Conservation (phyloP, 1,139 yeast species). For the Debaryomyces fabryi region DNA sequence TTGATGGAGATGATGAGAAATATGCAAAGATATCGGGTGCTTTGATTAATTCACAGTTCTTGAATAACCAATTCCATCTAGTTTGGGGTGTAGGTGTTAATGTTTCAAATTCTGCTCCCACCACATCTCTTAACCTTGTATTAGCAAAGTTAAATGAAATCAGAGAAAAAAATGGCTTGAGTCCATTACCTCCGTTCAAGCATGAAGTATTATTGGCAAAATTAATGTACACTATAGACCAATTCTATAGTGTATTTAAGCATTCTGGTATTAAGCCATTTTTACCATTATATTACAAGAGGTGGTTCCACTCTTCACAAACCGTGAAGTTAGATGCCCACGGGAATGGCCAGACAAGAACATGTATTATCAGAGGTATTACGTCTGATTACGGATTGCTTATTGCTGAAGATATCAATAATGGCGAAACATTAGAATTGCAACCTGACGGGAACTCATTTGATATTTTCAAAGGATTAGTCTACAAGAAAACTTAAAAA, state of each 20-base stretch:
- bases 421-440: constrained; percentile 63
- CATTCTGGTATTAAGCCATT: constrained; percentile 69
- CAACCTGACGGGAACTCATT: constrained; percentile 99
- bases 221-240: constrained; percentile 66
- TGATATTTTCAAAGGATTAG: constrained; percentile 89
- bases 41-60: constrained; percentile 74
- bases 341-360: constrained; percentile 40
- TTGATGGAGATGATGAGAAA: constrained; percentile 46
- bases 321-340: constrained; percentile 56
- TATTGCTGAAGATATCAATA: constrained; percentile 67
- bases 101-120: constrained; percentile 84
- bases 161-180: constrained; percentile 42
- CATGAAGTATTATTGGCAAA: constrained; percentile 73
- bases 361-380: constrained; percentile 76
- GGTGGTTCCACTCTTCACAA: constrained; percentile 86
- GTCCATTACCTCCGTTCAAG: constrained; percentile 50
- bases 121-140: constrained; percentile 80
- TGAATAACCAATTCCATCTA: constrained; percentile 59
- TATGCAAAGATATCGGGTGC: constrained; percentile 85
- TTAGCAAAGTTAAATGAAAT: constrained; percentile 59
- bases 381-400: constrained; percentile 83
- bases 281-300: constrained; percentile 70
- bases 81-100: constrained; percentile 89
- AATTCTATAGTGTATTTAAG: constrained; percentile 59
- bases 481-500: constrained; percentile 57